A percentile compares a stretch with the other conserved stretches of the same genome.
Conservation (phyloP, 2,329 filamentous ascomycete genomes). For the Fonsecaea monophora region DNA sequence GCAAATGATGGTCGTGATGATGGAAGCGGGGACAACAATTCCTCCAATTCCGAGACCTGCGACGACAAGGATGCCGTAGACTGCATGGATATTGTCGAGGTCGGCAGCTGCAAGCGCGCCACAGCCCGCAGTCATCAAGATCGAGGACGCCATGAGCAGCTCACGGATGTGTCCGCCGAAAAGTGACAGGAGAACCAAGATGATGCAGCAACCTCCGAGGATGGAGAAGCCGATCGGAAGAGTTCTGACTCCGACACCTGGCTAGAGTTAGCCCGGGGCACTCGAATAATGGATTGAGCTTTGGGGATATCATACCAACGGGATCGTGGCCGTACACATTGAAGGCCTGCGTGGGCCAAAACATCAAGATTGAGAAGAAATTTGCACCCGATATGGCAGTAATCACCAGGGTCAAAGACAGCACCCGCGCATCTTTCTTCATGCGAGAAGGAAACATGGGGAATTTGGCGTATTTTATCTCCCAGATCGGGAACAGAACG, state of each 20-base stretch:
- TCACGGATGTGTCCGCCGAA: conserved; percentile 63
- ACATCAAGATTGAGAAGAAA: conserved; percentile 61
- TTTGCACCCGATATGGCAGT: conserved; percentile 66
- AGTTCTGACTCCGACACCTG: conserved; percentile 65
- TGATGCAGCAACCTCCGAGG: conserved; percentile 65
- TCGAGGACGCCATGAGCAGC: conserved; percentile 64
- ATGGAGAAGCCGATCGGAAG: conserved; percentile 70
- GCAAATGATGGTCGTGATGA: conserved; percentile 73
- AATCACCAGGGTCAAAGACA: conserved; percentile 61
- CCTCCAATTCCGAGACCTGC: conserved; percentile 71
- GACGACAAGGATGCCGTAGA: conserved; percentile 58
- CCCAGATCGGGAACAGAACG: conserved; percentile 53
- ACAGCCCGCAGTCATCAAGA: conserved; percentile 65
- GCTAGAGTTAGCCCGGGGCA: background rate
- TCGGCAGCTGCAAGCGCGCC: conserved; percentile 60
- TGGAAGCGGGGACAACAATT: conserved; percentile 70
- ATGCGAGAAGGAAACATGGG: conserved; percentile 54
- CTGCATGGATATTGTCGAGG: conserved; percentile 58
- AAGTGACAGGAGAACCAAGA: conserved; percentile 64
- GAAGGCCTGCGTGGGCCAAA: conserved; percentile 69
- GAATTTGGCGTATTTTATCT: conserved; percentile 52
- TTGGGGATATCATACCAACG: conserved; percentile 45
- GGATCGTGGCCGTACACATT: conserved; percentile 70
- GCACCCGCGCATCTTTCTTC: conserved; percentile 56
- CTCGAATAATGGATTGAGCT: background rate